Evolutionary conservation across 1,139 yeast genomes (phyloP), one percentile per base, ranked within the genome.

Genomic region (Diutina neorugosa): DNA sequence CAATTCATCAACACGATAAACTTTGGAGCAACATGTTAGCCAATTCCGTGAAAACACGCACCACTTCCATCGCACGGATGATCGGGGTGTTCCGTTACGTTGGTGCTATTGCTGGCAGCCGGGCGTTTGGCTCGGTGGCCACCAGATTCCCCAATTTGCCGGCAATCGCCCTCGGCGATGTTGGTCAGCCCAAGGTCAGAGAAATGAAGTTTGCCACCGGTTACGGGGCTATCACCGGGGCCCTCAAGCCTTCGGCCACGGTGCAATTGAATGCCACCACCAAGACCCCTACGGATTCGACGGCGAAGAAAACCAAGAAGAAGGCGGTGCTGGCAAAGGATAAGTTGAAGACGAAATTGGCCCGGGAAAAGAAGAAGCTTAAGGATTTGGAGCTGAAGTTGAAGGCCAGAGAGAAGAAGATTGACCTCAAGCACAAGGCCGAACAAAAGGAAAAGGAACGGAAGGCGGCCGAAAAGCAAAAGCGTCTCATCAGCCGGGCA

Each of bases 401-500:
- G 40, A 56, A 55, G 48, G 51, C 46, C 18, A 18, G 31, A 11
- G 16, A 6, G 5, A 52, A 44, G 3, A 61, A 61, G 52, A 61
- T 61, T 51, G 61, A 61, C 49, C 61, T 61, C 48, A 54, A 60
- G 44, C 54, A 63, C 31, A 56, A 56, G n/a, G 60, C 65, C 48
- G 14, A 25, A 4, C 43, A 40, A 40, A 44, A 58, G 53, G 58
- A 57, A 20, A 48, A 47, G 23, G 49, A 46, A 27, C 55, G 52
- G 42, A 56, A 55, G 46, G 27, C 6, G 9, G 41, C 14, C 5
- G 53, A 42, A 1, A 62, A 62, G 52, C 61, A 61, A 51, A 61
- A 61, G 51, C 62, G 62, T 48, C 54, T 61, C 44, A 54, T 63
- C 40, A 55, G 55, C 11, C 60, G 65, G 49, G 74, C 74, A 19